Conservation (phyloP, 139 green algal genomes). For the Chlamydomonas incerta region DNA sequence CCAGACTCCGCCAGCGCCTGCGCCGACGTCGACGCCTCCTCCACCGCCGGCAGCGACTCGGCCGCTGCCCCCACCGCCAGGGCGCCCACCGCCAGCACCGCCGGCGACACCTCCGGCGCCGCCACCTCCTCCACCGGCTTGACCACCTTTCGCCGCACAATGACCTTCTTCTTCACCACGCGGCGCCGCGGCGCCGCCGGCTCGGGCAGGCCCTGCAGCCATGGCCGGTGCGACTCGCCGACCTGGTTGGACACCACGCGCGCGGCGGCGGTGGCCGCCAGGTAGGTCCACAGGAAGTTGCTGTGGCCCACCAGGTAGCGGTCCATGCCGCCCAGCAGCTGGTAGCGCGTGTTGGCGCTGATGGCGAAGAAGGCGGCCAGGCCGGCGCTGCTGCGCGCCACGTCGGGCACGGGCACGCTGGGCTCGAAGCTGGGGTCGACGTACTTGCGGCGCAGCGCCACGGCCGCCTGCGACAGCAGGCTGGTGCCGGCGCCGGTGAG, state of each 20-base stretch:
- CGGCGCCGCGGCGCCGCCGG: constrained; percentile 7
- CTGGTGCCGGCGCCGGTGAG: constrained; percentile 70
- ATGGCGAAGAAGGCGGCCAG: constrained; percentile 87
- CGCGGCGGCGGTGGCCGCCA: constrained; percentile 61
- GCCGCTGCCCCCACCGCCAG: background rate
- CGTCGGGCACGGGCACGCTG: constrained; percentile 76
- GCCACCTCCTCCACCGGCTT: constrained; percentile 50
- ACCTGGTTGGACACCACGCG: constrained; percentile 49
- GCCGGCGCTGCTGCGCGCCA: constrained; percentile 72
- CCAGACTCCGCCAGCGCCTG: background rate
- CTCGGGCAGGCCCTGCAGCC: constrained; percentile 66
- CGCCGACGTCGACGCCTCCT: constrained; percentile 7
- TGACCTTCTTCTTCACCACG: constrained; percentile 53
- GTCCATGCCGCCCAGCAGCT: constrained; percentile 93
- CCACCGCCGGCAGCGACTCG: background rate
- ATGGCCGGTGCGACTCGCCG: constrained; percentile 63
- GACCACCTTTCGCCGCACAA: constrained; percentile 49
- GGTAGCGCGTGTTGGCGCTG: constrained; percentile 91
- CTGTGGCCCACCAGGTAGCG: constrained; percentile 87
- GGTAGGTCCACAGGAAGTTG: constrained; percentile 83
- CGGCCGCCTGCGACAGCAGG: constrained; percentile 53
- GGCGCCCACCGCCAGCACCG: constrained; percentile 18
- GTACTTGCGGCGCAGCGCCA: constrained; percentile 58
- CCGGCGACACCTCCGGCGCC: constrained; percentile 42
- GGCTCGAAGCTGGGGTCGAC: constrained; percentile 79